These are phyloP conservation scores for Eucalyptus pauciflora DNA, from an alignment of 345 rosid genomes.

Conservation along the genomic window DNA sequence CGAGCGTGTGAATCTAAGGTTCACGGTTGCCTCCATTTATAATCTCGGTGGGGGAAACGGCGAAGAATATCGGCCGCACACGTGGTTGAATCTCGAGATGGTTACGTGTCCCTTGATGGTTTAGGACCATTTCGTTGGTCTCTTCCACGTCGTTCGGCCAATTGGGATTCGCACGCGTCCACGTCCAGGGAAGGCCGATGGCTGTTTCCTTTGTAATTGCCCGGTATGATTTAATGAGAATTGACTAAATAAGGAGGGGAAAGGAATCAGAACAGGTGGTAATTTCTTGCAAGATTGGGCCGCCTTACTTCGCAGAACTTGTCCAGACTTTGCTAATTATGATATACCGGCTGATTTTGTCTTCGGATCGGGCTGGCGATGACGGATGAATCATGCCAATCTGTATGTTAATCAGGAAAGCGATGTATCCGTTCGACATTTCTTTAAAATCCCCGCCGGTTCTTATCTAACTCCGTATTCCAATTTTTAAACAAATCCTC, in stretches of 20 bases:
- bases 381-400: not conserved
- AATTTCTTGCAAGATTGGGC: not conserved
- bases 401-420: not conserved
- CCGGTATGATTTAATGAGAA: not conserved
- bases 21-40: not conserved
- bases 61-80: constrained; percentile 8
- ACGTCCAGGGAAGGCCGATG: not conserved
- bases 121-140: not conserved
- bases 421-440: not conserved
- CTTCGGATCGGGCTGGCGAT: not conserved
- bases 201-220: not conserved
- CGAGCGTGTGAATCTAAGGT: not conserved
- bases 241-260: not conserved
- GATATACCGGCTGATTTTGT: not conserved
- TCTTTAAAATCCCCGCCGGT: not conserved
- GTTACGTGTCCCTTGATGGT: not conserved
- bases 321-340: not conserved
- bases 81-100: constrained; percentile 2
- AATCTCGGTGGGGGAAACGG: not conserved
- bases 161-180: not conserved
- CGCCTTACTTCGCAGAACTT: not conserved
- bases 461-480: not conserved
- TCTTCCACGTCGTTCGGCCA: not conserved
- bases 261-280: not conserved
- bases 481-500: not conserved